Conservation (phyloP, 1,139 yeast genomes). For the Diutina scorzettiae region DNA sequence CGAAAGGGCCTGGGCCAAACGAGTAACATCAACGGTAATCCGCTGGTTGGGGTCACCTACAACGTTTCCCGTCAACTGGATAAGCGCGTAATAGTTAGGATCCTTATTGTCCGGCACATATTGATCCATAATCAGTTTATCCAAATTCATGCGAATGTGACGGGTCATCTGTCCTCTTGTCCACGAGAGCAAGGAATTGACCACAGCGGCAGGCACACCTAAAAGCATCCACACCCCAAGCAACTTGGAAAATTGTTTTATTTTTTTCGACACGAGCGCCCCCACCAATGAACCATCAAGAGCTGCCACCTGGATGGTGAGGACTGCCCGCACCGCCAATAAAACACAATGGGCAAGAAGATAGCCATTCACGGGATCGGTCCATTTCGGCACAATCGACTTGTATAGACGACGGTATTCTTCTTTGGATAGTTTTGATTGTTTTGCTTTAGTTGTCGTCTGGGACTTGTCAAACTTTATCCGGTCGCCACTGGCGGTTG, state of each 20-base stretch:
- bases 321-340: slow-evolving; percentile 55
- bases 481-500: slow-evolving; percentile 17
- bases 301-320: slow-evolving; percentile 76
- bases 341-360: slow-evolving; percentile 49
- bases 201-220: slow-evolving; percentile 79
- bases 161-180: slow-evolving; percentile 60
- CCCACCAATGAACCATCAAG: slow-evolving; percentile 84
- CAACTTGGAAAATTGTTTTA: slow-evolving; percentile 50
- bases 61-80: slow-evolving; percentile 43
- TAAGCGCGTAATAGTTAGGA: slow-evolving; percentile 28
- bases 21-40: slow-evolving; percentile 66
- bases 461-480: slow-evolving; percentile 6
- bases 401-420: slow-evolving; percentile 22
- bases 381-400: slow-evolving; percentile 27
- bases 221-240: slow-evolving; percentile 71
- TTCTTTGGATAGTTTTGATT: slow-evolving; percentile 21
- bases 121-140: slow-evolving; percentile 48
- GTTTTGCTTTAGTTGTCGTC: slow-evolving; percentile 10
- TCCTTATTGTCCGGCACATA: slow-evolving; percentile 54
- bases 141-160: slow-evolving; percentile 53
- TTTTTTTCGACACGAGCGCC: slow-evolving; percentile 61
- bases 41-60: slow-evolving; percentile 76
- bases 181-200: slow-evolving; percentile 64
- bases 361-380: slow-evolving; percentile 24
- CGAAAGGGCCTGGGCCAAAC: slow-evolving; percentile 63